Base-by-base conservation (phyloP, 148 eudicot genomes). In the Chenopodium berlandieri region DNA sequence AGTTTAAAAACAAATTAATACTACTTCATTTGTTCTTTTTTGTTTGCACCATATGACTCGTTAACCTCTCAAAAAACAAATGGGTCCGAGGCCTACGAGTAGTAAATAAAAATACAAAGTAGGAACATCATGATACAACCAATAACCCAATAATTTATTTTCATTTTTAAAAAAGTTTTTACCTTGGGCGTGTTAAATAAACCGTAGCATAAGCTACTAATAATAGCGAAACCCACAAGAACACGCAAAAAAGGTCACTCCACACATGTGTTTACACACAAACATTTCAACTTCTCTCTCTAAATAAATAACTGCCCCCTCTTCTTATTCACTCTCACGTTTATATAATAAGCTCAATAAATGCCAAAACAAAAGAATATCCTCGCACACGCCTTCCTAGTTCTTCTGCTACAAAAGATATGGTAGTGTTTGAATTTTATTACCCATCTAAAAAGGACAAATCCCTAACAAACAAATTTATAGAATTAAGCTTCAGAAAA, bases 301-400 rank as follows among this genome's bases (percentile, higher is more conserved):
- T 32, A 65, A 63, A 73, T 52, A 23, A 47, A 32, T 68, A 17
- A 52, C 72, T 50, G 48, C 77, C 79, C 76, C n/a, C 40, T 25
- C 62, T 17, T 54, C 19, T 3, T 16, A 12, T 54, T 22, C 27
- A 20, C n/a, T n/a, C 37, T 83, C 79, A 79, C 79, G 79, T 83
- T 83, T 76, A 23, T 7, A 65, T 44, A 17, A 17, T 44, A 17
- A 17, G 32, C 32, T 30, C 84, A 84, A 81, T 84, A 84, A 84
- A 84, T 81, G 86, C 78, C 86, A 84, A 81, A 84, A 84, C 19
- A 84, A 81, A 84, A 84, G 86, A 84, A 84, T 84, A 84, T 84
- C 83, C 86, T 70, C 31, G 69, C 69, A 60, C 78, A 66, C 83
- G 80, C 62, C 81, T 77, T 78, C 73, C 86, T 84, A 47, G 73